These are phyloP conservation scores for Podaxis rugospora DNA, from an alignment of 768 basidiomycete genomes.

Conservation along the genomic window DNA sequence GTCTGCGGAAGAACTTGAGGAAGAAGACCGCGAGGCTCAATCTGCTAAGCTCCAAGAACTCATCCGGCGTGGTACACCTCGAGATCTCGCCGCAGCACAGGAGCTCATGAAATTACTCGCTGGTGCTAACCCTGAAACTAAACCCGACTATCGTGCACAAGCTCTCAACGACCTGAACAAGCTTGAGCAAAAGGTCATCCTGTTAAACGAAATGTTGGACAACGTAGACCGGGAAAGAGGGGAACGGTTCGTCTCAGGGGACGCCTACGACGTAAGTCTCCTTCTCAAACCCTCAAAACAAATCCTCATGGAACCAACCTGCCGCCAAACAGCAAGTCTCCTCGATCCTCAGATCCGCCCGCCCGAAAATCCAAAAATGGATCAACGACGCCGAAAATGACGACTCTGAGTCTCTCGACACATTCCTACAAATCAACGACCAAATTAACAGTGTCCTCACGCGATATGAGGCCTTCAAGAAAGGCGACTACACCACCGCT, in stretches of 20 bases:
- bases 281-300: not conserved
- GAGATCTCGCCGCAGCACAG: conserved; percentile 92
- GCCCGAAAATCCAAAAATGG: conserved; percentile 98
- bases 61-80: conserved; percentile 91
- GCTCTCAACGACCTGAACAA: conserved; percentile 89
- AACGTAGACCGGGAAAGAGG: conserved; percentile 71
- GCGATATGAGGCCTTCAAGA: conserved; percentile 91
- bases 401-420: conserved; percentile 88
- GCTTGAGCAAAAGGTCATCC: conserved; percentile 89
- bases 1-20: conserved; percentile 93
- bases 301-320: not conserved
- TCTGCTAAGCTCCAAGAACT: conserved; percentile 98
- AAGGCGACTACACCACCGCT: conserved; percentile 76
- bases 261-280: conserved; percentile 81
- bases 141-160: conserved; percentile 91
- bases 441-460: conserved; percentile 91
- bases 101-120: conserved; percentile 96
- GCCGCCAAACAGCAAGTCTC: conserved; percentile 75
- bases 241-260: conserved; percentile 82
- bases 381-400: conserved; percentile 89
- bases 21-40: conserved; percentile 92
- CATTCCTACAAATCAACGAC: conserved; percentile 94
- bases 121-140: conserved; percentile 91
- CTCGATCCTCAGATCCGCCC: conserved; percentile 68
- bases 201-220: conserved; percentile 97